Evolutionary conservation across 768 basidiomycete species (phyloP), one percentile per base, ranked within the genome.

Genomic region (Lentinula sp.): DNA sequence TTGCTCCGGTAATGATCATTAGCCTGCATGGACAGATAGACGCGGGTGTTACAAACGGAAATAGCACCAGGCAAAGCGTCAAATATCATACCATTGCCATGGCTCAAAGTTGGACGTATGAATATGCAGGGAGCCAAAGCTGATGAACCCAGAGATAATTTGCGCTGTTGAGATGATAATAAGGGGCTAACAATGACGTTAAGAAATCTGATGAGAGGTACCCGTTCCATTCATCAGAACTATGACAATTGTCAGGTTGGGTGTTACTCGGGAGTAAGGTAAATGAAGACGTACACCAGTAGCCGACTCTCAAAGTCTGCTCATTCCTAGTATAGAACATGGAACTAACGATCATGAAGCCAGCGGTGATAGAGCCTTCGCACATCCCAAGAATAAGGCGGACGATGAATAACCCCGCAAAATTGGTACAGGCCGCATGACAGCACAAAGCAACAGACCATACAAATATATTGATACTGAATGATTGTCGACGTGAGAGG

Each of bases 241-340:
- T 87, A 15, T 16, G 21, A 11, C 31, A 18, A 60, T 13, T 62
- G 49, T 31, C 23, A n/a, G 21, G n/a, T 16, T 13, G 21, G 10
- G 1, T 13, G 18, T 21, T 23, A 16, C 3, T 39, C n/a, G 91
- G 69, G 60, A 79, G 84, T 63, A 89, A 87, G 53, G 46, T 21
- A 2, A 13, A 34, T 8, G 28, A 7, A 23, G 21, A 75, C 87
- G 72, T 69, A 89, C 88, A 89, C 87, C 87, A 90, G 66, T 88
- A 89, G 3, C 89, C 88, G 18, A 90, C 81, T 10, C 89, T 75
- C 43, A 81, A 63, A 0, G 86, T 89, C 66, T 88, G 86, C 65
- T 91, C 89, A 6, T 70, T 82, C 55, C 85, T 80, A 0, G 87
- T 89, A 65, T 90, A 90, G 66, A 90, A 91, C 88, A 90, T 89